A percentile compares a stretch with the other conserved stretches of the same genome.
Evolutionary conservation across 345 rosid species (phyloP).

Genomic region (Acer saccharum): DNA sequence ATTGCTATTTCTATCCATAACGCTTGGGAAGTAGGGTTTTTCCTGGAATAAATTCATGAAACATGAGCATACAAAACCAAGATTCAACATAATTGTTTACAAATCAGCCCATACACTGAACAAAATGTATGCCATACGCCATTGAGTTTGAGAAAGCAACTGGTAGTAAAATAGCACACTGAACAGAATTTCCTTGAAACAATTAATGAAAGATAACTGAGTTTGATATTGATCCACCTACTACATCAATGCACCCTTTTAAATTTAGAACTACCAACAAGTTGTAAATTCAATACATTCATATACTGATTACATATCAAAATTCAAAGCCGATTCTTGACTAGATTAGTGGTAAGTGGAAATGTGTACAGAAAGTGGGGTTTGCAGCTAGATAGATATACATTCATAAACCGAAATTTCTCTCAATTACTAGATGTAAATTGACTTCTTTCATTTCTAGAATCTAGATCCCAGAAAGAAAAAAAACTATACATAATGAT

Average conservation of each 20-base stretch:
- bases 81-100: not conserved
- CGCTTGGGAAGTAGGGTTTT: slow-evolving; percentile 17
- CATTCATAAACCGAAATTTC: not conserved
- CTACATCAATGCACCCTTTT: not conserved
- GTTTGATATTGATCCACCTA: slow-evolving; percentile 4
- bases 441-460: not conserved
- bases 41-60: slow-evolving; percentile 23
- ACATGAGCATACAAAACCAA: slow-evolving; percentile 1
- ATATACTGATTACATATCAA: not conserved
- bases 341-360: not conserved
- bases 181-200: not conserved
- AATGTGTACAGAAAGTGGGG: not conserved
- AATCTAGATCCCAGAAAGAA: not conserved
- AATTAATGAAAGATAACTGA: not conserved
- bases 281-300: not conserved
- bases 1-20: slow-evolving; percentile 34
- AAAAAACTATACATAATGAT: not conserved
- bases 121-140: not conserved
- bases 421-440: not conserved
- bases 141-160: not conserved
- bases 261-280: not conserved
- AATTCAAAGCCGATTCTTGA: not conserved
- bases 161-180: not conserved
- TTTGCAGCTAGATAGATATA: not conserved
- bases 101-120: not conserved